Evolutionary conservation across 2,329 filamentous ascomycete genomes (phyloP), one percentile per base, ranked within the genome.

Genomic region (Sclerotinia sclerotiorum): DNA sequence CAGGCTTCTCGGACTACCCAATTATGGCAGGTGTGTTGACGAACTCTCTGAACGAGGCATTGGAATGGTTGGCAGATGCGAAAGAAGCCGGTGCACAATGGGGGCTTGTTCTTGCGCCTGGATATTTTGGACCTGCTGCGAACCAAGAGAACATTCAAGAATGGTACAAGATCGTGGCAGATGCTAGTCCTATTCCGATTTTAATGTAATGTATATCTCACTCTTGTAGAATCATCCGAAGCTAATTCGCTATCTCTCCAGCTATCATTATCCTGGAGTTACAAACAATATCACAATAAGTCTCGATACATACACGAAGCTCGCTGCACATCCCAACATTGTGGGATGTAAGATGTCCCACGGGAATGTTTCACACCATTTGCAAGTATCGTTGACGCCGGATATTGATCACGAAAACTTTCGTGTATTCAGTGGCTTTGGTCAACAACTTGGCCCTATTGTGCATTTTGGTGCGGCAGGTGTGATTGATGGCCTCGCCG

Each of bases 261-360:
- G 80, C 54, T 83, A 83, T 73, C 80, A 83, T 73, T 83, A 88
- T 77, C 87, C 87, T 2, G 87, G 85, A 68, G 87, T 90, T 27
- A 87, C 86, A 24, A 90, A 90, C 80, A 85, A 86, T 73, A 79
- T 89, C 73, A 81, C 82, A 71, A 81, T 89, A 69, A 79, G 82
- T 2, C 83, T 86, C 2, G 80, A 84, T 8, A 87, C 85, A 0
- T 87, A 87, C 75, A 84, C 76, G 15, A 74, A 76, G 0, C 84
- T 90, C 32, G 82, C 87, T 7, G 79, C 82, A 63, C 87, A 90
- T 75, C 82, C 84, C 39, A 89, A 90, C 75, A 88, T 90, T 69
- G 86, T 89, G 15, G 87, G 87, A 52, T 88, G 85, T 78, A 90
- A 90, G 78, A 84, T 90, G 75, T 89, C 86, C 1, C 87, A 90